phyloP scores from a whole-genome alignment of 306 rosid species.

The Quercus berberidifolia region DNA sequence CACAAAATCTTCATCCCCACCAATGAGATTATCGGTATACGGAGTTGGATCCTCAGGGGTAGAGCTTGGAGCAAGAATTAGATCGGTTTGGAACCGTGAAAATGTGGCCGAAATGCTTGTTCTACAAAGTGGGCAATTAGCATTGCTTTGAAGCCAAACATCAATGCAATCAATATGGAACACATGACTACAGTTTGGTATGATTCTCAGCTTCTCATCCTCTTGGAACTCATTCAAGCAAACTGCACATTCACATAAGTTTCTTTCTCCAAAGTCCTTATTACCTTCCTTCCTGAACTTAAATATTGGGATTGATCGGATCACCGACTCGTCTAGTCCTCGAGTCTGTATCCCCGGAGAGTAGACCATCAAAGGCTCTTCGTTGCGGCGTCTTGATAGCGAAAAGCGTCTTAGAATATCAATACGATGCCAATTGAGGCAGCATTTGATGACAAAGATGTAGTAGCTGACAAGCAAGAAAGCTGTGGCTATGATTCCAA shows the following conservation, averaged over 20 bases:
- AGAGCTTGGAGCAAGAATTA: constrained; percentile 36
- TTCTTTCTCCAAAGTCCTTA: constrained; percentile 14
- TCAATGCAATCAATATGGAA: constrained; percentile 96
- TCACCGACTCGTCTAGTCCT: constrained; percentile 77
- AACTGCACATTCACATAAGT: constrained; percentile 74
- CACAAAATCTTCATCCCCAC: constrained; percentile 58
- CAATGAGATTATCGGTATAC: constrained; percentile 13
- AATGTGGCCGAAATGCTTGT: constrained; percentile 54
- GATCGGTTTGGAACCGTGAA: constrained; percentile 37
- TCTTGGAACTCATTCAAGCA: constrained; percentile 80
- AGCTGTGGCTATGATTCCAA: constrained; percentile 88
- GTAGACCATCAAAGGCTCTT: constrained; percentile 28
- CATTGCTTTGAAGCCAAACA: constrained; percentile 83
- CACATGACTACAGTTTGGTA: constrained; percentile 77
- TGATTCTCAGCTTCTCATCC: constrained; percentile 71
- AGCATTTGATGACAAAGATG: constrained; percentile 94
- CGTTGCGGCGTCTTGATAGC: constrained; percentile 39
- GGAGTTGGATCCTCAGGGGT: constrained; percentile 37
- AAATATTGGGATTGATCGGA: constrained; percentile 73
- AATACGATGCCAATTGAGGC: constrained; percentile 93
- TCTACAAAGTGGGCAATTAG: constrained; percentile 97
- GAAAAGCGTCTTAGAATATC: constrained; percentile 75
- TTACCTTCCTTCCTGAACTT: constrained; percentile 47
- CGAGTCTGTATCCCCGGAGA: constrained; percentile 39
- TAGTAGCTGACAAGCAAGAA: constrained; percentile 84